Evolutionary conservation across 2,329 filamentous ascomycete species (phyloP), one percentile per base, ranked within the genome.

Genomic region (Onygenales sp.): DNA sequence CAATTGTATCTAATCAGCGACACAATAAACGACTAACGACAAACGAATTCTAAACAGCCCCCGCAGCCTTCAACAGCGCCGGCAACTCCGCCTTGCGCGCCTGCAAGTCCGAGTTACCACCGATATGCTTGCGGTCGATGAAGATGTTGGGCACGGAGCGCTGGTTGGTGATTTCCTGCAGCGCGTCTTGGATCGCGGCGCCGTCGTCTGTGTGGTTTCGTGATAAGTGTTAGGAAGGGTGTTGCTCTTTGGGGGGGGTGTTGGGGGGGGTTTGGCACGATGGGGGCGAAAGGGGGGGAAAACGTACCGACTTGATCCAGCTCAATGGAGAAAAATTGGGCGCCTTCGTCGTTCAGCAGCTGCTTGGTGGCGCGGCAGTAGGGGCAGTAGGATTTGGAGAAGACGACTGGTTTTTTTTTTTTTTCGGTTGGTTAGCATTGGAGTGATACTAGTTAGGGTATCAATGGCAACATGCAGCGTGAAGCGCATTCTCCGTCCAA

Each of bases 321-420:
- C 79, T 98, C 93, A 54, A 93, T 76, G 53, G 80, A 69, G 65
- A 80, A 83, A 72, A 81, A 91, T 63, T 90, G 86, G 57, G 87
- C 88, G 60, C 84, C 83, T 55, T 83, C 63, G 54, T 82, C 76
- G 65, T 78, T 81, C 63, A 98, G 77, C 50, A 89, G 78, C 54
- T 78, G 66, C 83, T 97, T 97, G 62, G 86, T 83, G 56, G 84
- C 78, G 55, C 75, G 79, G 80, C 92, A 97, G 81, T 95, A 94
- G 10, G 91, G 90, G 81, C 93, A 98, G 77, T 89, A 95, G 13
- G 86, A 89, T 78, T 98, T 98, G 74, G 86, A 91, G 81, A 98
- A 98, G 69, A 98, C 88, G 64, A 93, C 87, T 88, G 50, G 33
- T 36, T 21, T n/a, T 8, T 33, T n/a, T n/a, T 38, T 14, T 41